Percentiles rank a stretch among this genome's conserved stretches.
phyloP scores from a whole-genome alignment of 2,329 filamentous ascomycete genomes.

The Thielaviopsis euricoi region DNA sequence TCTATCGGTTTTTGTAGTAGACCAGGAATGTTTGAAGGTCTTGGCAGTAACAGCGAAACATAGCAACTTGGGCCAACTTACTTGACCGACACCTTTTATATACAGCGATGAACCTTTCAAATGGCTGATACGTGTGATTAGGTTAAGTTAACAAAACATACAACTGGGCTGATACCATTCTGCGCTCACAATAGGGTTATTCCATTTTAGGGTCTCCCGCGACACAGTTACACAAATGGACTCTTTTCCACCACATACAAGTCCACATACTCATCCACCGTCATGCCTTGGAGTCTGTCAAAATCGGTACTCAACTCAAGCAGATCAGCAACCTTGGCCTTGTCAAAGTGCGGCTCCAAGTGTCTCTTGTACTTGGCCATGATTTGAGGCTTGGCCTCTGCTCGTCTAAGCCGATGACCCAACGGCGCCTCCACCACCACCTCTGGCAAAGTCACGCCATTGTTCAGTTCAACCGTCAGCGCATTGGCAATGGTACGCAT shows the following conservation, averaged over 20 bases:
- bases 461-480: constrained; percentile 83
- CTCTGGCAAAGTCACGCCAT: constrained; percentile 82
- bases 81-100: background rate
- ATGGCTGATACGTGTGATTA: no score
- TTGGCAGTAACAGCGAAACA: background rate
- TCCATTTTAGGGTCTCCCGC: background rate
- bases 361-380: constrained; percentile 91
- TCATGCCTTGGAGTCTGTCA: constrained; percentile 59
- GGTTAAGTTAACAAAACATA: no score
- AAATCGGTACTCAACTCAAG: constrained; percentile 63
- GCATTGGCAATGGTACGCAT: constrained; percentile 97
- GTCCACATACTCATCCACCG: constrained; percentile 89
- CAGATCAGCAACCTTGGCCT: constrained; percentile 62
- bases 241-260: constrained; percentile 50
- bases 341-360: constrained; percentile 64
- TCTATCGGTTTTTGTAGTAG: background rate
- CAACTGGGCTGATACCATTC: no score
- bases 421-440: constrained; percentile 86
- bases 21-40: background rate
- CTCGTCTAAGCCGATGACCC: constrained; percentile 75
- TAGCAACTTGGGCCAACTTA: background rate
- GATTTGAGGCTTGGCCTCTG: constrained; percentile 97
- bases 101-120: no score
- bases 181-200: background rate
- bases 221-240: constrained; percentile 6